Conservation (phyloP, 2,329 filamentous ascomycete genomes). For the Aspergillus eucalypticola region DNA sequence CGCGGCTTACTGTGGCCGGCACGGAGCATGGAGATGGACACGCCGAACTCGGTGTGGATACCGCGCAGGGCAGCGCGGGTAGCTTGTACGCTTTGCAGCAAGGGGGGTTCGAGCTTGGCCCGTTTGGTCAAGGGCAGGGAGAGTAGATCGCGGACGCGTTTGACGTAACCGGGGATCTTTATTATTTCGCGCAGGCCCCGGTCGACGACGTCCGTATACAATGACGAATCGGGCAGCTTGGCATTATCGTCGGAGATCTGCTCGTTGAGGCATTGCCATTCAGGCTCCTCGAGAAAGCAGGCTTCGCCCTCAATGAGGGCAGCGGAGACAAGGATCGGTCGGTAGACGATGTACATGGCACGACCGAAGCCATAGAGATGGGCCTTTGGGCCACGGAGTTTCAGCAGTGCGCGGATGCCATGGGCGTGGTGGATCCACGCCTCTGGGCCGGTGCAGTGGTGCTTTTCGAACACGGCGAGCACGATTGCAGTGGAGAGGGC, state of each 20-base stretch:
- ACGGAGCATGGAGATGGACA: constrained; percentile 24
- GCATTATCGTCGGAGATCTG: constrained; percentile 30
- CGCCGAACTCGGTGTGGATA: constrained; percentile 28
- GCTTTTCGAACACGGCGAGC: constrained; percentile 41
- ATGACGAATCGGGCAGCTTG: constrained; percentile 29
- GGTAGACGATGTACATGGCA: constrained; percentile 38
- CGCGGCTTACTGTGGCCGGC: constrained; percentile 18
- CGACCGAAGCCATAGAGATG: constrained; percentile 38
- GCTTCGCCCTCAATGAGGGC: constrained; percentile 34
- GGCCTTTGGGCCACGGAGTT: constrained; percentile 33
- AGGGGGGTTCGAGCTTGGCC: constrained; percentile 11
- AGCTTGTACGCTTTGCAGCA: constrained; percentile 23
- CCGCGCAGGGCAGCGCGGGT: constrained; percentile 25
- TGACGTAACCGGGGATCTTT: constrained; percentile 31
- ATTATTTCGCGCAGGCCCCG: constrained; percentile 30
- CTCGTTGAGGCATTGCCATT: constrained; percentile 35
- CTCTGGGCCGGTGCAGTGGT: constrained; percentile 36
- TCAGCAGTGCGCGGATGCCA: constrained; percentile 37
- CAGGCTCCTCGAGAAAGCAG: constrained; percentile 38
- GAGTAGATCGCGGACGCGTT: constrained; percentile 21
- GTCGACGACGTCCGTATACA: constrained; percentile 33
- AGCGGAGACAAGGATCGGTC: constrained; percentile 37
- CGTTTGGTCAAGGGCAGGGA: constrained; percentile 7
- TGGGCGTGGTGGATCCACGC: constrained; percentile 41
- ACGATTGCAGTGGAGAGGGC: constrained; percentile 37